Percentiles rank a stretch among this genome's conserved stretches.
Conservation (phyloP, 2,329 filamentous ascomycete genomes). For the Epichloe brachyelytri region DNA sequence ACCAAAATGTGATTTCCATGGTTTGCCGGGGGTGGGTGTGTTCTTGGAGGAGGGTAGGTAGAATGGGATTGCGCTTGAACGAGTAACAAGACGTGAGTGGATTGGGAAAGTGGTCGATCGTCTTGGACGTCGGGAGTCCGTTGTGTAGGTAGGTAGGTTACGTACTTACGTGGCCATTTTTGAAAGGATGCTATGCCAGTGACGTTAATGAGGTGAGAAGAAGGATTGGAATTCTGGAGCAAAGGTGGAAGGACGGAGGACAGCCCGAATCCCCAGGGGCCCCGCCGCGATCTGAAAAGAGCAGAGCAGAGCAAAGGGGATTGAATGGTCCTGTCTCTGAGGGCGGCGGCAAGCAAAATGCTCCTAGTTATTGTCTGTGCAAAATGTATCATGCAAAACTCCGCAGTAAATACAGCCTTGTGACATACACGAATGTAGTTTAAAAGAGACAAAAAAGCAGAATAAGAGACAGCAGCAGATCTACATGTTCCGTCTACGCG, state of each 20-base stretch:
- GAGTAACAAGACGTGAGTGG: neutral
- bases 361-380: no score
- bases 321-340: no score
- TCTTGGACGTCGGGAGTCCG: neutral
- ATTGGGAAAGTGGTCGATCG: neutral
- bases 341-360: no score
- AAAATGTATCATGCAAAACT: neutral
- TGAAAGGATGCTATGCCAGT: neutral
- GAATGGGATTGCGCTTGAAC: neutral
- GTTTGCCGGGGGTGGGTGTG: neutral
- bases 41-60: neutral
- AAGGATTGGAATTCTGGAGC: neutral
- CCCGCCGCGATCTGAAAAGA: neutral
- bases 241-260: no score
- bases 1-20: no score
- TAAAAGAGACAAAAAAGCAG: neutral
- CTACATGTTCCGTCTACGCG: neutral
- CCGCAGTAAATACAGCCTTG: neutral
- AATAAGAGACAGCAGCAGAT: neutral
- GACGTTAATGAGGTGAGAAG: neutral
- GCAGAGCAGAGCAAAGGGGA: neutral
- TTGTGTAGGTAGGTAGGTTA: neutral
- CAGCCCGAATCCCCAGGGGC: no score
- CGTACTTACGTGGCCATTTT: conserved; percentile 12
- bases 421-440: neutral